Conservation (phyloP, 2,329 filamentous ascomycete species). For the Beauveria sp. region DNA sequence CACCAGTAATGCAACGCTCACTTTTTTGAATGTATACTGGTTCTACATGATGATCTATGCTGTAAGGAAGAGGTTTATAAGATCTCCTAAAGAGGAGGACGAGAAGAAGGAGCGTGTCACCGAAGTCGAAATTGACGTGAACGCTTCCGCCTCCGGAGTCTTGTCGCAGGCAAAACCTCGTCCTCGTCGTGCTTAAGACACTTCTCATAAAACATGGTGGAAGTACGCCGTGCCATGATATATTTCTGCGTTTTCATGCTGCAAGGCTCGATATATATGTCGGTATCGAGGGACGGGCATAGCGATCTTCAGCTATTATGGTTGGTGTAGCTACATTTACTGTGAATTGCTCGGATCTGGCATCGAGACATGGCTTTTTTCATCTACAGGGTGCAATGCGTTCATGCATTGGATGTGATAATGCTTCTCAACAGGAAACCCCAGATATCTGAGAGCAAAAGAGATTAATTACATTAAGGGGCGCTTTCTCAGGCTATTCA, state of each 20-base stretch:
- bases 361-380: background rate
- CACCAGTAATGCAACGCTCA: constrained; percentile 62
- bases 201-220: background rate
- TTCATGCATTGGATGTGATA: background rate
- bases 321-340: background rate
- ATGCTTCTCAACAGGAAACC: background rate
- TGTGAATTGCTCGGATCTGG: background rate
- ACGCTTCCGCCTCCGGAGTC: constrained; percentile 23
- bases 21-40: constrained; percentile 76
- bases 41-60: constrained; percentile 81
- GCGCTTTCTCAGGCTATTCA: background rate
- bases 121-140: constrained; percentile 22
- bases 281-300: background rate
- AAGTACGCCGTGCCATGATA: background rate
- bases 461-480: constrained; percentile 2
- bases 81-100: constrained; percentile 28
- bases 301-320: background rate
- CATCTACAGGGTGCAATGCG: background rate
- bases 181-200: constrained; percentile 4
- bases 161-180: background rate
- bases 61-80: constrained; percentile 63
- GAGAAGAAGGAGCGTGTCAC: constrained; percentile 22
- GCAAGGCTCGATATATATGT: too few species aligned
- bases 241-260: background rate
- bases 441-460: background rate